Evolutionary conservation across 805 yeast species (phyloP).

Genomic region (Ogataea salicorniae): DNA sequence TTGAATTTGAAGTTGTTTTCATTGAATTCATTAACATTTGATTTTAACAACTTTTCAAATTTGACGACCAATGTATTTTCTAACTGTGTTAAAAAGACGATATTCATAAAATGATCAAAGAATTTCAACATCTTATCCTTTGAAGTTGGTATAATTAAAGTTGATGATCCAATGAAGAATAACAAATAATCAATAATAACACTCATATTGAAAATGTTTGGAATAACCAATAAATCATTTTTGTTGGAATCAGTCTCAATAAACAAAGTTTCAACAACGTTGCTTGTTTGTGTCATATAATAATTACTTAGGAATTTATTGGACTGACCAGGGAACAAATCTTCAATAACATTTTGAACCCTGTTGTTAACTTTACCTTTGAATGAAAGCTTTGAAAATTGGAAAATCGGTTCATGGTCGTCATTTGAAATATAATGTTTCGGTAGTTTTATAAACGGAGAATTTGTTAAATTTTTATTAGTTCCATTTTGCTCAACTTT

Average conservation of each 20-base stretch:
- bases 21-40: slow-evolving; percentile 20
- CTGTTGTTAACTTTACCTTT: slow-evolving; percentile 30
- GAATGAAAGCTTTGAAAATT: slow-evolving; percentile 29
- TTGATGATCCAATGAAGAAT: slow-evolving; percentile 58
- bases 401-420: slow-evolving; percentile 29
- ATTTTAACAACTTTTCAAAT: slow-evolving; percentile 42
- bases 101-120: slow-evolving; percentile 59
- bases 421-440: slow-evolving; percentile 16
- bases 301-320: slow-evolving; percentile 9
- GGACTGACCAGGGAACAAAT: slow-evolving; percentile 62
- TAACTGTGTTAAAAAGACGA: slow-evolving; percentile 59
- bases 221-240: slow-evolving; percentile 61
- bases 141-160: slow-evolving; percentile 33
- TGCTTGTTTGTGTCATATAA: no score
- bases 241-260: slow-evolving; percentile 54
- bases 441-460: slow-evolving; percentile 21
- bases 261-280: slow-evolving; percentile 35
- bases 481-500: slow-evolving; percentile 17
- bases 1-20: slow-evolving; percentile 29
- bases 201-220: slow-evolving; percentile 75
- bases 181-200: slow-evolving; percentile 69
- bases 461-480: slow-evolving; percentile 7
- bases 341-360: slow-evolving; percentile 45
- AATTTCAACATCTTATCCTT: slow-evolving; percentile 34
- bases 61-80: slow-evolving; percentile 48